Evolutionary conservation across 129 eudicot genomes (phyloP).

Genomic region (Flaveria trinervia): DNA sequence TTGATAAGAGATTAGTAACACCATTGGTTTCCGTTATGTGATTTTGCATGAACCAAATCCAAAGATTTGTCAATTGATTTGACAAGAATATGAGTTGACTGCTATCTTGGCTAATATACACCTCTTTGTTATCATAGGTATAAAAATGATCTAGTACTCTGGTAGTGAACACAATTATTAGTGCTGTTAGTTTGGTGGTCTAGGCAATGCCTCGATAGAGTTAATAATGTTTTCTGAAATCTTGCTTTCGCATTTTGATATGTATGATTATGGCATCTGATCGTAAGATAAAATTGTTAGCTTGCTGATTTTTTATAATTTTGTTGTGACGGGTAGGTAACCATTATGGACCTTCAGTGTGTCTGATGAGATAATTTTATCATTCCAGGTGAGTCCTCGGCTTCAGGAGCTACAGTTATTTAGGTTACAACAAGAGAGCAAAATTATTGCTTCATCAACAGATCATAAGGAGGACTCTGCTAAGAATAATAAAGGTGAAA

Average conservation of each 20-base stretch:
- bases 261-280: not conserved
- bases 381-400: slow-evolving; percentile 78
- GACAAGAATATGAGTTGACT: not conserved
- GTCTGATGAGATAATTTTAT: slow-evolving; percentile 16
- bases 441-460: slow-evolving; percentile 40
- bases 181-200: not conserved
- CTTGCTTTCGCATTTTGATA: not conserved
- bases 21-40: not conserved
- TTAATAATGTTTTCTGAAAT: not conserved
- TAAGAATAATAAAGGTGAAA: slow-evolving; percentile 62
- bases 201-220: not conserved
- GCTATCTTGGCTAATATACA: not conserved
- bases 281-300: not conserved
- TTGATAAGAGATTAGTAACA: not conserved
- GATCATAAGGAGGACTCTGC: slow-evolving; percentile 48
- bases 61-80: not conserved
- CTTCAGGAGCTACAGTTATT: slow-evolving; percentile 84
- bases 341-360: not conserved
- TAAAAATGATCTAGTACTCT: too few relatives aligned
- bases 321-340: not conserved
- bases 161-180: too few relatives aligned
- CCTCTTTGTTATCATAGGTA: not conserved
- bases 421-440: slow-evolving; percentile 72
- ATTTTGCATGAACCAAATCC: not conserved
- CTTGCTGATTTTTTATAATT: not conserved